These are phyloP conservation scores for Mollisia scopiformis DNA, from an alignment of 2,329 filamentous ascomycete genomes.

Conservation along the genomic window DNA sequence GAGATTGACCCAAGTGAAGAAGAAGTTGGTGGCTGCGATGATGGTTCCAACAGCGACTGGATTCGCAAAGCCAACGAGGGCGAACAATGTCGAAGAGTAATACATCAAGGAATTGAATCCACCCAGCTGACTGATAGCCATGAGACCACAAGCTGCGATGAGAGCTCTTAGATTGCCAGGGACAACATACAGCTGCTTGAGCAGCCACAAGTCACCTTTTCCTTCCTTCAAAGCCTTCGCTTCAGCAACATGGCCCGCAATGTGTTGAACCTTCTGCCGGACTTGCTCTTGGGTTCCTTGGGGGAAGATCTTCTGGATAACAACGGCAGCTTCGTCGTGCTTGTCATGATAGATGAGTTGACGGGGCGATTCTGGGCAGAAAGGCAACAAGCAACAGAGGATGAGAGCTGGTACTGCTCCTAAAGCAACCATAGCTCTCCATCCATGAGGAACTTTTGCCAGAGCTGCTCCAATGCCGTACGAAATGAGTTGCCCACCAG, in stretches of 20 bases:
- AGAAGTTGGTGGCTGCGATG: constrained; percentile 49
- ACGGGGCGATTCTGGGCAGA: constrained; percentile 68
- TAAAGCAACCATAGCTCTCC: constrained; percentile 69
- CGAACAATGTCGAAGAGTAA: constrained; percentile 46
- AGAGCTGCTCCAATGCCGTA: constrained; percentile 65
- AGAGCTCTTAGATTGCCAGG: constrained; percentile 49
- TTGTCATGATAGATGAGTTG: constrained; percentile 67
- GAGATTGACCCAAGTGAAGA: constrained; percentile 53
- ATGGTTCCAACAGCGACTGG: constrained; percentile 49
- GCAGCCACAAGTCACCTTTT: constrained; percentile 44
- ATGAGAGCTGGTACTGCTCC: constrained; percentile 66
- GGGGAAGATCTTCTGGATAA: constrained; percentile 45
- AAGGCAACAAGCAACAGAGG: constrained; percentile 63
- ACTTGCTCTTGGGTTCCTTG: constrained; percentile 46
- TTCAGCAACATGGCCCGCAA: constrained; percentile 44
- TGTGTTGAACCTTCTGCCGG: constrained; percentile 46
- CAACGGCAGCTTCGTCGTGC: constrained; percentile 53
- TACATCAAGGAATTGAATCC: constrained; percentile 51
- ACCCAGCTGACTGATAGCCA: constrained; percentile 52
- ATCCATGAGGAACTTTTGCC: constrained; percentile 66
- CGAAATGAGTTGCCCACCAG: constrained; percentile 65
- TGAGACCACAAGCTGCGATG: constrained; percentile 51
- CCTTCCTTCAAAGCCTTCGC: constrained; percentile 42
- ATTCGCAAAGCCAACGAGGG: constrained; percentile 52
- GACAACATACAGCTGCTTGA: constrained; percentile 49